These are phyloP conservation scores for Sophora flavescens DNA, from an alignment of 306 rosid genomes.

Conservation along the genomic window DNA sequence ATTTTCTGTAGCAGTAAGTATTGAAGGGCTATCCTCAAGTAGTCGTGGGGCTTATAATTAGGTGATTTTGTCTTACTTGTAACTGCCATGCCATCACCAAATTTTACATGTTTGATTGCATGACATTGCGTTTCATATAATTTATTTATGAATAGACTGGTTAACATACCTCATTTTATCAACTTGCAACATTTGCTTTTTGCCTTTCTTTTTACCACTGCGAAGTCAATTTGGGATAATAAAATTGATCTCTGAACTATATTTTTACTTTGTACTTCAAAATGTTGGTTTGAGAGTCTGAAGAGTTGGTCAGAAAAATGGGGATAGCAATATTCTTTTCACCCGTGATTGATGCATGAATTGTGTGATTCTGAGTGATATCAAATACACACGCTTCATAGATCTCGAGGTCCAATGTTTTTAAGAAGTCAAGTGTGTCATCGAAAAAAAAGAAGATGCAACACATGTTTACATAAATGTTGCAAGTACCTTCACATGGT, in stretches of 20 bases:
- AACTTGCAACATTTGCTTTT: background rate
- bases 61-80: constrained; percentile 6
- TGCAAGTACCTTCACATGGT: constrained; percentile 10
- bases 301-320: background rate
- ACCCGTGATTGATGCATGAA: background rate
- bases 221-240: background rate
- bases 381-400: background rate
- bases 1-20: constrained; percentile 33
- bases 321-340: background rate
- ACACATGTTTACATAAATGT: background rate
- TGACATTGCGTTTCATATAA: background rate
- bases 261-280: background rate
- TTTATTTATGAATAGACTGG: no score
- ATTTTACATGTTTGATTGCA: background rate
- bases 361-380: background rate
- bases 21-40: constrained; percentile 26
- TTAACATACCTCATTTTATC: background rate
- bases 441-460: background rate
- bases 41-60: background rate
- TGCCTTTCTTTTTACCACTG: background rate
- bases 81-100: no score
- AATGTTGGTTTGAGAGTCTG: background rate
- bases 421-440: background rate
- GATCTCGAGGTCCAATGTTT: background rate
- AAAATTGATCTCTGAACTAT: background rate